Evolutionary conservation across 164 flowering plant species (phyloP).

Genomic region (Magnolia kwangsiensis): DNA sequence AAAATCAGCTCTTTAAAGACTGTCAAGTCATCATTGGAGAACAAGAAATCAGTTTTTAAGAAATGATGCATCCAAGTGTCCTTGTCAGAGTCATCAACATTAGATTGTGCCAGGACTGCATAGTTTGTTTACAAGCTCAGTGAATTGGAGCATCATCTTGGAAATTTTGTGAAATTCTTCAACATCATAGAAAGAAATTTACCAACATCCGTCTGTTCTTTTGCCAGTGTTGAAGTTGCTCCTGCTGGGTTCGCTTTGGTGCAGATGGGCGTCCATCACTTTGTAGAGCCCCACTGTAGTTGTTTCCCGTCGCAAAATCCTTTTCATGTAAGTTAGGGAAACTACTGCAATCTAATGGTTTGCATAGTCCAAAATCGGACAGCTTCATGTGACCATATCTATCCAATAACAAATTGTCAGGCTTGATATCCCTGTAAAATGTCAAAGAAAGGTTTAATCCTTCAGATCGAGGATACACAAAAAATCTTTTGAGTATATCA

Average conservation of each 20-base stretch:
- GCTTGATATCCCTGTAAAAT: constrained; percentile 85
- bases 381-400: constrained; percentile 89
- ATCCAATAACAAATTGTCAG: constrained; percentile 90
- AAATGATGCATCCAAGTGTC: not conserved
- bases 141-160: not conserved
- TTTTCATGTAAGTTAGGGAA: constrained; percentile 57
- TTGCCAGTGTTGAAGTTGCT: constrained; percentile 96
- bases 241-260: constrained; percentile 85
- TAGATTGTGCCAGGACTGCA: not conserved
- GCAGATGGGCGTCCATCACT: constrained; percentile 66
- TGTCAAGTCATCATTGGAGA: not conserved
- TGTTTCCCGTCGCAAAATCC: constrained; percentile 53
- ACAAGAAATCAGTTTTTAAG: not conserved
- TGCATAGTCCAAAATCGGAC: constrained; percentile 97
- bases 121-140: too few relatives aligned
- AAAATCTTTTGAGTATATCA: not conserved
- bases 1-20: too few relatives aligned
- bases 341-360: constrained; percentile 85
- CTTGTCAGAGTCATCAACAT: not conserved
- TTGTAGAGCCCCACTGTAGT: constrained; percentile 53
- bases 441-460: constrained; percentile 2
- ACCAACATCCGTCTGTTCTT: constrained; percentile 91
- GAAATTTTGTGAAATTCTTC: not conserved
- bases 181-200: not conserved
- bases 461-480: not conserved